Evolutionary conservation across 495 filamentous ascomycete genomes (phyloP).

Genomic region (Pseudoneurospora amorphoporcata): DNA sequence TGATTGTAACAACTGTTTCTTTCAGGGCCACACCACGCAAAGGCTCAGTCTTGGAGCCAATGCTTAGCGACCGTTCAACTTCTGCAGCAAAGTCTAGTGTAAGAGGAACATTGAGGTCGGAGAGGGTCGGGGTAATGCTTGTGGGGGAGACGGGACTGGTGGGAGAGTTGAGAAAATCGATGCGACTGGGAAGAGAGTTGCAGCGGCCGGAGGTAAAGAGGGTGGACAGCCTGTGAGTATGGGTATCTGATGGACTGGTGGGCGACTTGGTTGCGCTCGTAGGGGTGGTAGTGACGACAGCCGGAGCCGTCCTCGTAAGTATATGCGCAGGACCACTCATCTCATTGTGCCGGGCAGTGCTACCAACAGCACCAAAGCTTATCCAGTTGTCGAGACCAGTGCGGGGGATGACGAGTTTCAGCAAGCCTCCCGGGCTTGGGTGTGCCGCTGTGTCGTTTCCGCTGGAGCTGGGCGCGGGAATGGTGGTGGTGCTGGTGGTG

Average conservation of each 20-base stretch:
- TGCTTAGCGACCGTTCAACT: neutral
- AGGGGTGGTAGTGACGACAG: conserved; percentile 23
- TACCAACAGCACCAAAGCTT: conserved; percentile 1
- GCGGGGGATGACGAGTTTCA: neutral
- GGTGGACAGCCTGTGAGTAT: conserved; percentile 18
- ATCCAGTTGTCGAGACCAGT: neutral
- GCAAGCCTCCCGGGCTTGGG: conserved; percentile 4
- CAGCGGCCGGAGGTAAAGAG: conserved; percentile 25
- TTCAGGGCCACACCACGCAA: neutral
- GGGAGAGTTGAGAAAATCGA: neutral
- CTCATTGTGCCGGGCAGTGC: conserved; percentile 31
- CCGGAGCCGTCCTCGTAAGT: conserved; percentile 29
- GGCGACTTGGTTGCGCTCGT: neutral
- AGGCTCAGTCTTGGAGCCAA: conserved; percentile 7
- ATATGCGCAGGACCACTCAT: conserved; percentile 31
- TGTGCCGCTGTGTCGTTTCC: conserved; percentile 8
- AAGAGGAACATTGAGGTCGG: neutral
- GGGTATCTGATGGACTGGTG: neutral
- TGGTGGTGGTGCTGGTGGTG: neutral
- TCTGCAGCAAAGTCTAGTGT: neutral
- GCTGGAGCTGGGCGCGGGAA: neutral
- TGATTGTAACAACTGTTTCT: conserved; percentile 9
- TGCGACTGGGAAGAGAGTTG: conserved; percentile 1
- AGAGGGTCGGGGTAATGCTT: conserved; percentile 5
- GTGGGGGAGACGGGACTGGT: conserved; percentile 8